Evolutionary conservation across 2,329 filamentous ascomycete genomes (phyloP).

Genomic region (Drechslerella dactyloides): DNA sequence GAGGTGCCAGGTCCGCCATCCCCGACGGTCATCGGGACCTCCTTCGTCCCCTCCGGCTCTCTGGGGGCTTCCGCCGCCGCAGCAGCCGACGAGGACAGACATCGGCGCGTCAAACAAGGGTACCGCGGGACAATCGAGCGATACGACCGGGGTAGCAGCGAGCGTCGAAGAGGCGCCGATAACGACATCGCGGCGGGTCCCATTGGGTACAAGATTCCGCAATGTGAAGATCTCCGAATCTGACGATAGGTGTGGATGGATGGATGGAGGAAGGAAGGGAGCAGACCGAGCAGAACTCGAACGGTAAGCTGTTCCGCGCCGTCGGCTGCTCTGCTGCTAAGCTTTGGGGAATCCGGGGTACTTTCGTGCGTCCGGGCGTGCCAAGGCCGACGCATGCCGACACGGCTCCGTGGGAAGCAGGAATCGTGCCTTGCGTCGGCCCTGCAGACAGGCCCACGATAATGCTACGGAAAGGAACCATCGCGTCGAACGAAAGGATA

Average conservation of each 20-base stretch:
- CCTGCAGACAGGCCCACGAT: not conserved
- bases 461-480: no score
- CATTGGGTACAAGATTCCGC: not conserved
- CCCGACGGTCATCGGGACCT: constrained; percentile 48
- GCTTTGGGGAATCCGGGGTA: constrained; percentile 48
- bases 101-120: constrained; percentile 36
- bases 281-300: not conserved
- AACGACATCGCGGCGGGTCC: constrained; percentile 31
- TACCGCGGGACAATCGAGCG: constrained; percentile 37
- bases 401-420: not conserved
- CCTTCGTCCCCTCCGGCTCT: constrained; percentile 44
- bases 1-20: constrained; percentile 45
- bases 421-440: not conserved
- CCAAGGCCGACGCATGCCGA: constrained; percentile 52
- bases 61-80: constrained; percentile 26
- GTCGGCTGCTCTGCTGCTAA: constrained; percentile 29
- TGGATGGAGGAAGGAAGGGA: not conserved
- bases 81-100: constrained; percentile 26
- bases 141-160: constrained; percentile 34
- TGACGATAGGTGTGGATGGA: not conserved
- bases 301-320: not conserved
- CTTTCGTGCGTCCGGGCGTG: constrained; percentile 24
- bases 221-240: no score
- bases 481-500: not conserved
- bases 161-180: constrained; percentile 39